Evolutionary conservation across 2,329 filamentous ascomycete species (phyloP).

Genomic region (Nigrograna mackinnonii): DNA sequence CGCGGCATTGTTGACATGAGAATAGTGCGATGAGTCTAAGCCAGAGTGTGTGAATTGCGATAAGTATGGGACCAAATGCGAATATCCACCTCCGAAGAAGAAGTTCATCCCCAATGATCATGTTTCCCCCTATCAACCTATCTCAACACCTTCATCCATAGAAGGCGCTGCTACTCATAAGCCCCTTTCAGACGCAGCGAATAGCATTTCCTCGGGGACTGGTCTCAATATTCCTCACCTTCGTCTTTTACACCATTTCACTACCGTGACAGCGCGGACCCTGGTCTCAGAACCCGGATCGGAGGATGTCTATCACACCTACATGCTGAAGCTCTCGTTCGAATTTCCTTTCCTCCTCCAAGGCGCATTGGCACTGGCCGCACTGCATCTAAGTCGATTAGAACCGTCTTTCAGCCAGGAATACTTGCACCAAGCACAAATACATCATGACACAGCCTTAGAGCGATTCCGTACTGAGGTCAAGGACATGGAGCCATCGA

Average conservation of each 20-base stretch:
- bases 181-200: no score
- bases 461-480: constrained; percentile 20
- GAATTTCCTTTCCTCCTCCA: constrained; percentile 50
- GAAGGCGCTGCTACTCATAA: constrained; percentile 9
- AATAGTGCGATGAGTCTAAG: constrained; percentile 34
- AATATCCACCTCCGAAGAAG: constrained; percentile 23
- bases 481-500: constrained; percentile 39
- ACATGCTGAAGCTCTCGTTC: constrained; percentile 40
- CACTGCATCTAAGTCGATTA: constrained; percentile 47
- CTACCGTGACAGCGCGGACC: constrained; percentile 27
- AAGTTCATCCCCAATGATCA: constrained; percentile 4
- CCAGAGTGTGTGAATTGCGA: constrained; percentile 34
- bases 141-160: constrained; percentile 18
- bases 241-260: constrained; percentile 36
- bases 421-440: constrained; percentile 21
- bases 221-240: constrained; percentile 24
- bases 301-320: constrained; percentile 19
- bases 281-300: constrained; percentile 19
- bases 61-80: constrained; percentile 31
- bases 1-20: constrained; percentile 4
- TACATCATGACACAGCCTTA: constrained; percentile 24
- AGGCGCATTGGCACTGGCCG: constrained; percentile 47
- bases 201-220: constrained; percentile 2
- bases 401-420: constrained; percentile 18
- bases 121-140: constrained; percentile 14